These are phyloP conservation scores for Bolboschoenus planiculmis DNA, from an alignment of 176 grass and related monocot genomes.

Conservation along the genomic window DNA sequence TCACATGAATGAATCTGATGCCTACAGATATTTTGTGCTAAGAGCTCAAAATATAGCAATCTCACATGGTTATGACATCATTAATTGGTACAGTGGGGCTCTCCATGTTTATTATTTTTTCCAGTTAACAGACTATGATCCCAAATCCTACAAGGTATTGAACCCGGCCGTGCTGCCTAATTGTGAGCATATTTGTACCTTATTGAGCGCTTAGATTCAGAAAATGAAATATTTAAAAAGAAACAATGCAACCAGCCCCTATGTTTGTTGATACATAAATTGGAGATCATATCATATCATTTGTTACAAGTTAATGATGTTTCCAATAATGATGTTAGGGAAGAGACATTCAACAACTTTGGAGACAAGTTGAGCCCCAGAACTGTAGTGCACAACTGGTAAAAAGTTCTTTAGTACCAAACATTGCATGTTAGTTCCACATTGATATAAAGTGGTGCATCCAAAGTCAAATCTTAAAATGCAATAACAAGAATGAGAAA, in stretches of 20 bases:
- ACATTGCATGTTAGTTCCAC: neutral
- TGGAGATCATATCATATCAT: neutral
- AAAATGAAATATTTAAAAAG: neutral
- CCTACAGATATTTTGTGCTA: conserved; percentile 76
- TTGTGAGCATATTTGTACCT: neutral
- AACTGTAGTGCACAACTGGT: conserved; percentile 98
- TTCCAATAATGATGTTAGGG: conserved; percentile 36
- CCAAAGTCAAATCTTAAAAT: neutral
- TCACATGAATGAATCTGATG: conserved; percentile 72
- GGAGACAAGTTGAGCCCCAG: conserved; percentile 61
- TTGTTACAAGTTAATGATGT: neutral
- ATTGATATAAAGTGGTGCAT: neutral
- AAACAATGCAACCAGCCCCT: neutral
- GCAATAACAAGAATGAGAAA: neutral
- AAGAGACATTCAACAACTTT: conserved; percentile 92
- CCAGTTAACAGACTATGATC: neutral
- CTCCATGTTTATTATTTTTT: neutral
- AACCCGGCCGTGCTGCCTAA: neutral
- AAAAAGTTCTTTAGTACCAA: conserved; percentile 25
- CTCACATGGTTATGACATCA: conserved; percentile 64
- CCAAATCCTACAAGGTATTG: conserved; percentile 11
- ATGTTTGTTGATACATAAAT: neutral
- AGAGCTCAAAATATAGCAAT: conserved; percentile 78
- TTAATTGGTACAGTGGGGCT: conserved; percentile 60
- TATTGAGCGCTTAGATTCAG: neutral